These are phyloP conservation scores for Cladosporium sp. DNA, from an alignment of 2,329 filamentous ascomycete species.

Conservation along the genomic window DNA sequence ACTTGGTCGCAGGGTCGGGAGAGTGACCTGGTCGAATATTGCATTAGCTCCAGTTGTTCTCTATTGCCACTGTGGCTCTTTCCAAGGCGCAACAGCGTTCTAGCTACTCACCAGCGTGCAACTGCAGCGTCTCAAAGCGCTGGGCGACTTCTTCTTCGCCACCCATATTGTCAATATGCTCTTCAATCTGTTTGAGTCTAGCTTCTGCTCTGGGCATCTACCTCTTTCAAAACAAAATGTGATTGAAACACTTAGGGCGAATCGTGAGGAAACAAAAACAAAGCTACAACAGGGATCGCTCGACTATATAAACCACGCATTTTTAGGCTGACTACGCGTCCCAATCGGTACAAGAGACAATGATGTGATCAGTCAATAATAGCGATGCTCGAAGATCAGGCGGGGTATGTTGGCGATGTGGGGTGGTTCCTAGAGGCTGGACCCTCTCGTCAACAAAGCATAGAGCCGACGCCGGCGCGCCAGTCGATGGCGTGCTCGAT, in stretches of 20 bases:
- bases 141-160: constrained; percentile 39
- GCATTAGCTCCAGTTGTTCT: not conserved
- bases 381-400: not conserved
- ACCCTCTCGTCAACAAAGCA: too few relatives aligned
- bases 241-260: too few relatives aligned
- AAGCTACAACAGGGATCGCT: too few relatives aligned
- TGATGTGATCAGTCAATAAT: not conserved
- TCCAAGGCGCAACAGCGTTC: too few relatives aligned
- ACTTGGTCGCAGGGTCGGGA: constrained; percentile 75
- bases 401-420: too few relatives aligned
- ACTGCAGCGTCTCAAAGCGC: constrained; percentile 49
- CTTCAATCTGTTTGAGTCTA: constrained; percentile 23
- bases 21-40: constrained; percentile 56
- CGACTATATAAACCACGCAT: too few relatives aligned
- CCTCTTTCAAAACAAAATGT: not conserved
- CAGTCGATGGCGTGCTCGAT: too few relatives aligned
- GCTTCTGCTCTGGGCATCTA: constrained; percentile 20
- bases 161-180: constrained; percentile 27
- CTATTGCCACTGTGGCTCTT: too few relatives aligned
- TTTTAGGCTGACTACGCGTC: not conserved
- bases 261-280: too few relatives aligned
- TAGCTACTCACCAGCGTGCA: constrained; percentile 42
- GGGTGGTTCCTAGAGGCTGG: too few relatives aligned
- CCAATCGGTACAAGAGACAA: not conserved
- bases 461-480: too few relatives aligned